Evolutionary conservation across 352 stramenopile species (phyloP).

Genomic region (Phytophthora pinifolia): DNA sequence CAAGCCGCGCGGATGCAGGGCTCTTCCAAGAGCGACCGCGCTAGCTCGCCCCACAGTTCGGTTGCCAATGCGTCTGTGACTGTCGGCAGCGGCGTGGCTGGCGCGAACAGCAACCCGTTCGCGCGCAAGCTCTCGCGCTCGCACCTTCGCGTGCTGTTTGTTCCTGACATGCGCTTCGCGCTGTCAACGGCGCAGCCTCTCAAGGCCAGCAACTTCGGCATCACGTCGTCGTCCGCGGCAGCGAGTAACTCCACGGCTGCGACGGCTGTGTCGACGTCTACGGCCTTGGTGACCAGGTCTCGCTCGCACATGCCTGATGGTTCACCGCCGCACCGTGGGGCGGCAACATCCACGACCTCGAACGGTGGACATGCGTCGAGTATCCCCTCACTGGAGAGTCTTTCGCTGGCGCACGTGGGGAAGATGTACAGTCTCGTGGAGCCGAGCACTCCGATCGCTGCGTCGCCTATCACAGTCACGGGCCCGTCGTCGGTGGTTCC

Average conservation of each 20-base stretch:
- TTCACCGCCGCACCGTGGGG: conserved; percentile 25
- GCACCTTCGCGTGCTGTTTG: conserved; percentile 57
- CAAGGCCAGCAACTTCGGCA: conserved; percentile 43
- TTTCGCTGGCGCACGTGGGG: conserved; percentile 74
- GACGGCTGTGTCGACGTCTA: conserved; percentile 29
- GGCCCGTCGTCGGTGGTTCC: conserved; percentile 33
- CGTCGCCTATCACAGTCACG: conserved; percentile 42
- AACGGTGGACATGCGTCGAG: conserved; percentile 21
- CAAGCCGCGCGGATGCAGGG: conserved; percentile 72
- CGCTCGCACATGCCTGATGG: conserved; percentile 21
- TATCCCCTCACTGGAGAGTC: conserved; percentile 58
- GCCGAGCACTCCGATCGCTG: conserved; percentile 58
- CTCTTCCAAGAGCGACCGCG: conserved; percentile 36
- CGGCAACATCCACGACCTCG: conserved; percentile 15
- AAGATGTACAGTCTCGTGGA: conserved; percentile 85
- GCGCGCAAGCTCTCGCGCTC: conserved; percentile 60
- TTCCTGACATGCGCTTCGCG: conserved; percentile 66
- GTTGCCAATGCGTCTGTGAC: conserved; percentile 30
- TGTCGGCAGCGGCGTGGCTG: conserved; percentile 17
- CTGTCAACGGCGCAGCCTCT: conserved; percentile 56
- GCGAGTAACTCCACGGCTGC: conserved; percentile 19
- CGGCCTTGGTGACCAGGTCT: conserved; percentile 43
- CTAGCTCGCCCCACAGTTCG: conserved; percentile 25
- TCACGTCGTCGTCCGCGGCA: conserved; percentile 23
- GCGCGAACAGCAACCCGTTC: conserved; percentile 43